Evolutionary conservation across 352 stramenopile genomes (phyloP).

Genomic region (Pythium dissimile): DNA sequence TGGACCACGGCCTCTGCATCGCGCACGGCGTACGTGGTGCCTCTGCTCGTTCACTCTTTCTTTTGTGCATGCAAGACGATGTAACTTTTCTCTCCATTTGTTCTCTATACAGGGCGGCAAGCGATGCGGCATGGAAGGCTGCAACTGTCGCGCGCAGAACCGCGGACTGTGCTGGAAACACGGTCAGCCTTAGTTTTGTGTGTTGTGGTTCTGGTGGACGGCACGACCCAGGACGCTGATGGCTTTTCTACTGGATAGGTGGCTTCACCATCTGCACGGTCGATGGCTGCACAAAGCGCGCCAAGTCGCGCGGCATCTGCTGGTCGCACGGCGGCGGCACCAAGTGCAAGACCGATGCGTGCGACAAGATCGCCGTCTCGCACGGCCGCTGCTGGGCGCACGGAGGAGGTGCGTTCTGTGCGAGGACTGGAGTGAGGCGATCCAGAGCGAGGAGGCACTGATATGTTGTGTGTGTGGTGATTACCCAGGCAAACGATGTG

Average conservation of each 20-base stretch:
- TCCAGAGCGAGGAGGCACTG: not conserved
- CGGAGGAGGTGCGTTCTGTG: conserved; percentile 6
- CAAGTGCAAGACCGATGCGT: conserved; percentile 20
- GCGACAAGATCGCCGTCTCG: conserved; percentile 20
- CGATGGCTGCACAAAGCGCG: conserved; percentile 20
- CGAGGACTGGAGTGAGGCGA: no score
- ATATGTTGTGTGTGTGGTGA: not conserved
- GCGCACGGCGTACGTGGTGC: conserved; percentile 15
- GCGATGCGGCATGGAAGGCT: conserved; percentile 42
- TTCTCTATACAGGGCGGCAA: conserved; percentile 34
- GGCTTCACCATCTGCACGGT: conserved; percentile 36
- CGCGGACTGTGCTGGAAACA: conserved; percentile 56
- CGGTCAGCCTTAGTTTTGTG: not conserved
- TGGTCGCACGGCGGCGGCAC: conserved; percentile 26
- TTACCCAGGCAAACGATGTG: conserved; percentile 17
- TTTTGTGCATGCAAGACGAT: conserved; percentile 1
- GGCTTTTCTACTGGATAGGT: not conserved
- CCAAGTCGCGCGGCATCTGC: conserved; percentile 26
- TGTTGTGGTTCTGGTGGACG: not conserved
- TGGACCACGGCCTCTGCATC: conserved; percentile 43
- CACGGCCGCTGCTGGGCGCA: conserved; percentile 17
- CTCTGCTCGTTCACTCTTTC: conserved; percentile 4
- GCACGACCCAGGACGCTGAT: not conserved
- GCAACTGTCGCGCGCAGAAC: conserved; percentile 54
- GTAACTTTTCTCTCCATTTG: not conserved